Evolutionary conservation across 495 filamentous ascomycete species (phyloP), one percentile per base, ranked within the genome.

Genomic region (Immersiella caudata): DNA sequence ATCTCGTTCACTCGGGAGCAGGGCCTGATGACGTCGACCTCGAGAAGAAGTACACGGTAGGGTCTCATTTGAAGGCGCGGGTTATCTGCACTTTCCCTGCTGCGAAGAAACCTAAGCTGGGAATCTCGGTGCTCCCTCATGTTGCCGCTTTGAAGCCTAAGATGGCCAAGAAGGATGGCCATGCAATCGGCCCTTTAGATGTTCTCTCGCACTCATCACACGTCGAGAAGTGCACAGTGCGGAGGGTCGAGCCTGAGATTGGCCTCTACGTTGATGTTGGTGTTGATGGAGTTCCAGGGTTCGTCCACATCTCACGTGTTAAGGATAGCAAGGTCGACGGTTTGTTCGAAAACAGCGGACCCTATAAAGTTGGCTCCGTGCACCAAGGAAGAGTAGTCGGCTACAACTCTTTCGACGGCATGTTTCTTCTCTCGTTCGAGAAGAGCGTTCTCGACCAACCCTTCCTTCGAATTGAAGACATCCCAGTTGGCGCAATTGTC

Each of bases 221-320:
- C 59, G 80, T 97, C 20, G 87, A 93, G 35, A 84, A 91, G 68
- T 90, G 89, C 40, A 94, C 85, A 27, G 87, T 99, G 18, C 80
- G 87, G 55, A 89, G 89, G 69, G 91, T 97, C 18, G 90, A 94
- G 60, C 82, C 90, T 22, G 86, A 87, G 14, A 79, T 90, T 63
- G 95, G 95, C 46, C 79, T 97, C 0, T 96, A 94, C 71, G 84
- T 94, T 6, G 88, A 96, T 74, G 79, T 96, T 49, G 92, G 93
- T 14, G 82, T 91, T 11, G 81, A 87, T 50, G 88, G 86, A 33
- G 83, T 94, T 52, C 80, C 88, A 50, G 94, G 93, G 40, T 98
- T 95, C 77, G 92, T 95, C 12, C 95, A 99, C 76, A 96, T 98
- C 56, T 98, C 95, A 0, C 86, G 89, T 65, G 83, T 99, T 64